Evolutionary conservation across 148 eudicot genomes (phyloP), one percentile per base, ranked within the genome.

Genomic region (Dysphania ambrosioides): DNA sequence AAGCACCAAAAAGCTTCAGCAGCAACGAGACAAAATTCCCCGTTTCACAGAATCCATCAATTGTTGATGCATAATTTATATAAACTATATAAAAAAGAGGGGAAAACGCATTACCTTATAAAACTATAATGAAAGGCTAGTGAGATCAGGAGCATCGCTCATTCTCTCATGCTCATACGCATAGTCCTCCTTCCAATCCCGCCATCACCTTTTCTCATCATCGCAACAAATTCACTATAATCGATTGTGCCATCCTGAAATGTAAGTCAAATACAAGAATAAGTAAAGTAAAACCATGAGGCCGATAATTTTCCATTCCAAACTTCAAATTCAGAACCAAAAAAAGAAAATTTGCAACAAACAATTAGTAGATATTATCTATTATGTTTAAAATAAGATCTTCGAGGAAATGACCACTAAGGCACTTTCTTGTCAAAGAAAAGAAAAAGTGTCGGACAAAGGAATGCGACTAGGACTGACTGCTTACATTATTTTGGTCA

Each of bases 141-240:
- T 69, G 78, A 81, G 86, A 77, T 70, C 87, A 85, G 38, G 86
- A 80, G 87, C 87, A 66, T 92, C 97, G 78, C 87, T 82, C 90
- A 87, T 88, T 92, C 97, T 79, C 87, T 82, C 90, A 87, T 88
- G 90, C 91, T 90, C 68, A 92, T 70, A 80, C 93, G 86, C 93
- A 95, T 95, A 13, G 97, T 95, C 74, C 96, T 87, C 79, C 98
- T 88, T 76, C 97, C 97, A 66, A 95, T 78, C 44, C 91, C 91
- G 58, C 80, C 86, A 81, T 90, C 91, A 61, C 97, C 98, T 74
- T 94, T 92, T 80, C 86, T 86, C 97, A 92, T 95, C 98, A 95
- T 95, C 36, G 97, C 93, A 63, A 95, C 97, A 80, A 95, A 95
- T 83, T 95, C 98, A 73, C 90, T 89, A 72, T 95, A 92, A 78